Evolutionary conservation across 495 filamentous ascomycete genomes (phyloP).

Genomic region (Hypomontagnella submonticulosa): DNA sequence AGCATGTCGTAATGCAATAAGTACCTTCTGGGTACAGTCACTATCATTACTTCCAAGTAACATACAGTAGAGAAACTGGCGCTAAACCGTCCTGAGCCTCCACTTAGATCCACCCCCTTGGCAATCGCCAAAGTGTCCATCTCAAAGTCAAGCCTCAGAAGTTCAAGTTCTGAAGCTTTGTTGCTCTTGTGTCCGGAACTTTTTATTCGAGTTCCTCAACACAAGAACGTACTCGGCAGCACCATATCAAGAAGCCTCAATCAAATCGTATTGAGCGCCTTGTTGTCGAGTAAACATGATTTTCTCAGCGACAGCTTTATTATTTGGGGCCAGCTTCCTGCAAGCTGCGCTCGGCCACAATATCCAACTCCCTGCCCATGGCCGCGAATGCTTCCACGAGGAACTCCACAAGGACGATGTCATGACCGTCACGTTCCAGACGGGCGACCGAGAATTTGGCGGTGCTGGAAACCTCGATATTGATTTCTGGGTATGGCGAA

Average conservation of each 20-base stretch:
- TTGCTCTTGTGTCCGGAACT: not conserved
- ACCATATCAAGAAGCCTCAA: slow-evolving; percentile 4
- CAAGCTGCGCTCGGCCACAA: slow-evolving; percentile 81
- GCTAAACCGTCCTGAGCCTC: slow-evolving; percentile 35
- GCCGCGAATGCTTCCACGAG: slow-evolving; percentile 98
- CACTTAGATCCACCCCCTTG: slow-evolving; percentile 26
- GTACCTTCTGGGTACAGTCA: slow-evolving; percentile 27
- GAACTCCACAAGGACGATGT: slow-evolving; percentile 89
- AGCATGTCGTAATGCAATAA: slow-evolving; percentile 22
- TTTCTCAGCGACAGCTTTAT: slow-evolving; percentile 68
- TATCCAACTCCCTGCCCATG: slow-evolving; percentile 91
- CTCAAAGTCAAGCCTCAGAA: slow-evolving; percentile 23
- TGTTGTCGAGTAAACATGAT: slow-evolving; percentile 56
- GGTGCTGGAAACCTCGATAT: slow-evolving; percentile 93
- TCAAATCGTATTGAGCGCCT: slow-evolving; percentile 7
- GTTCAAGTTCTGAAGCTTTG: not conserved
- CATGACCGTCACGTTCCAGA: slow-evolving; percentile 99
- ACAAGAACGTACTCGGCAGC: slow-evolving; percentile 5
- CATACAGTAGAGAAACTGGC: slow-evolving; percentile 12
- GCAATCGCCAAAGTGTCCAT: slow-evolving; percentile 50
- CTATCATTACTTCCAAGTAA: slow-evolving; percentile 11
- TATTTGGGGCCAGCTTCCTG: slow-evolving; percentile 71
- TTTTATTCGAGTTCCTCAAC: not conserved
- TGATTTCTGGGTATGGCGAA: slow-evolving; percentile 90
- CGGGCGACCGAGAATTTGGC: slow-evolving; percentile 96